A percentile compares a stretch with the other conserved stretches of the same genome.
phyloP scores from a whole-genome alignment of 2,329 filamentous ascomycete species.

The Ascochyta pisi region DNA sequence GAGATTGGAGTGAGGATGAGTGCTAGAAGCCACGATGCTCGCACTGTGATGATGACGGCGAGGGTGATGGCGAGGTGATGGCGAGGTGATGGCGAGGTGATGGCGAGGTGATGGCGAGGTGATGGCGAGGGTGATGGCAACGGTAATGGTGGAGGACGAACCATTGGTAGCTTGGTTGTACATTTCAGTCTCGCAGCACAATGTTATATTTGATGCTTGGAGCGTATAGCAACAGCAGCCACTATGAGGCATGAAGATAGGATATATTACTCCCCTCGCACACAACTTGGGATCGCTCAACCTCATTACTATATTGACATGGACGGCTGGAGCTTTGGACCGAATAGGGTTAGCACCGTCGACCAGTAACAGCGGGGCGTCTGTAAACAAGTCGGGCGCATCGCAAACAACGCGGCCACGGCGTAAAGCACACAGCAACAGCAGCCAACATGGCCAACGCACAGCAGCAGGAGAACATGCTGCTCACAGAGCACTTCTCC shows the following conservation, averaged over 20 bases:
- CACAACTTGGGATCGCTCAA: not conserved
- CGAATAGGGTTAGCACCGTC: constrained; percentile 6
- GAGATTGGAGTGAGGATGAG: not conserved
- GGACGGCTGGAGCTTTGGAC: too few relatives aligned
- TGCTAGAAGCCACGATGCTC: constrained; percentile 17
- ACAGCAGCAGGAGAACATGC: constrained; percentile 59
- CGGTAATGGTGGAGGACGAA: constrained; percentile 2
- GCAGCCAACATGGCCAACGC: constrained; percentile 49
- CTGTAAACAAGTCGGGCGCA: constrained; percentile 32
- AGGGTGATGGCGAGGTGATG: too few relatives aligned
- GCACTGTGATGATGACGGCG: not conserved
- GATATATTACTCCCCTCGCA: not conserved
- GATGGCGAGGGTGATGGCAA: too few relatives aligned
- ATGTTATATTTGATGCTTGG: not conserved
- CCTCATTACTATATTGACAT: too few relatives aligned
- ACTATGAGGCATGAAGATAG: not conserved
- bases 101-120: too few relatives aligned
- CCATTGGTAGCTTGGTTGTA: constrained; percentile 24
- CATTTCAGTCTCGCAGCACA: constrained; percentile 24
- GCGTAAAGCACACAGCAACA: constrained; percentile 1
- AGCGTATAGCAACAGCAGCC: not conserved
- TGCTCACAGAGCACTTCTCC: constrained; percentile 94
- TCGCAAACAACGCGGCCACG: constrained; percentile 30
- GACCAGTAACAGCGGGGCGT: constrained; percentile 21
- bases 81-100: too few relatives aligned